Evolutionary conservation across 768 basidiomycete species (phyloP), one percentile per base, ranked within the genome.

Genomic region (Trametes villosa): DNA sequence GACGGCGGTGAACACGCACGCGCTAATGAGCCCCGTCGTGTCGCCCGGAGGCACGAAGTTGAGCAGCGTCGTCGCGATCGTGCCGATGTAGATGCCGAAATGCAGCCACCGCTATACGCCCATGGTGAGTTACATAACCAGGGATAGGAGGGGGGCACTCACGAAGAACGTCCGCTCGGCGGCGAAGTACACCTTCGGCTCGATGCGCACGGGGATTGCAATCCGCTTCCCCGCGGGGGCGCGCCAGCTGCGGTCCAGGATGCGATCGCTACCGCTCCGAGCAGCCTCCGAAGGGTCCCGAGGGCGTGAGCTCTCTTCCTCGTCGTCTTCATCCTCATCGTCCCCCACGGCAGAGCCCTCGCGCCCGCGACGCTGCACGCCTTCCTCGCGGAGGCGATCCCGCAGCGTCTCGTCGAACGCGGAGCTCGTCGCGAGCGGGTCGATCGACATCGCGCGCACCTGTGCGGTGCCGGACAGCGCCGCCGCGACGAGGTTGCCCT

Each of bases 131-230:
- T 9, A 17, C 6, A 22, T 4, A 36, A 45, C 7, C 20, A 24
- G 20, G 51, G 26, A 11, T 42, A 45, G 24, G 8, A 46, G 29
- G 18, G 46, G 42, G 29, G 34, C 26, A 80, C 93, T 75, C 72
- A 92, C 94, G 76, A 96, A 73, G 82, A 95, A 96, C 15, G 96
- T 98, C 62, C 96, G 82, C 75, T 98, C 96, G 36, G 89, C 88
- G 7, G 97, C 97, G 72, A 98, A 99, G 71, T 96, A 96, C 4
- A 97, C 95, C 77, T 99, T 99, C 29, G 97, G 97, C 74, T 99
- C 97, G 47, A 99, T 85, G 54, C 97, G 85, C n/a, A 99, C 90
- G 26, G 96, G 95, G 3, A 98, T 86, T 0, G 94, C 86, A 58
- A 99, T 96, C 65, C 83, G 82, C 79, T 98, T 98, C 12, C 96